Evolutionary conservation across 2,329 filamentous ascomycete genomes (phyloP).

Genomic region (Blastomyces gilchristii): DNA sequence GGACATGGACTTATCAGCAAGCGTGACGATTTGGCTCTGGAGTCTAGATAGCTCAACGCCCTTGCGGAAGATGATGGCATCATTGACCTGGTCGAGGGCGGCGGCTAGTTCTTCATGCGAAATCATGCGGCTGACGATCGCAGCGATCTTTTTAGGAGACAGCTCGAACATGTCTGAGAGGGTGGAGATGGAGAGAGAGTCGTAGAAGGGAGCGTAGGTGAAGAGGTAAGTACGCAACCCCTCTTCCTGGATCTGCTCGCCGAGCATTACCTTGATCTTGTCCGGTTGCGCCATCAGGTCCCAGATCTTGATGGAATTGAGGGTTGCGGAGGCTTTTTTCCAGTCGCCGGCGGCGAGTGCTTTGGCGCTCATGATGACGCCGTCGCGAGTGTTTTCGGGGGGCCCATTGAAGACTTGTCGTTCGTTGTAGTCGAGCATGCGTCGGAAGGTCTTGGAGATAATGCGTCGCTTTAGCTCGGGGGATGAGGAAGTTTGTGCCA

Average conservation of each 20-base stretch:
- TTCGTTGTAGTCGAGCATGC: slow-evolving; percentile 99
- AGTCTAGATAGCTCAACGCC: slow-evolving; percentile 94
- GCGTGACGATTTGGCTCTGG: slow-evolving; percentile 84
- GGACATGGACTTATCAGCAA: slow-evolving; percentile 90
- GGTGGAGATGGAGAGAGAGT: slow-evolving; percentile 79
- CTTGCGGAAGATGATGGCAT: slow-evolving; percentile 98
- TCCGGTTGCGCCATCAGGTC: slow-evolving; percentile 88
- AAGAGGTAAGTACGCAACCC: slow-evolving; percentile 96
- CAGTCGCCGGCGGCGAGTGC: slow-evolving; percentile 93
- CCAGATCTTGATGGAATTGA: slow-evolving; percentile 99
- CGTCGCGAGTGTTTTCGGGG: slow-evolving; percentile 96
- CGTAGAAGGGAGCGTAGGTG: slow-evolving; percentile 98
- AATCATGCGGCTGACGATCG: slow-evolving; percentile 98
- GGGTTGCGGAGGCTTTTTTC: slow-evolving; percentile 90
- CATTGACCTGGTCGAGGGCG: slow-evolving; percentile 93
- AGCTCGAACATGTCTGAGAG: slow-evolving; percentile 94
- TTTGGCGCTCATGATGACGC: slow-evolving; percentile 98
- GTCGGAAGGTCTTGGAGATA: slow-evolving; percentile 98
- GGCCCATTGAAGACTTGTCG: slow-evolving; percentile 97
- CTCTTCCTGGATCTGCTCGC: slow-evolving; percentile 97
- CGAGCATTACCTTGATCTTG: slow-evolving; percentile 93
- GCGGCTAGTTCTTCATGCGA: slow-evolving; percentile 96
- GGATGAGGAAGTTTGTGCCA: slow-evolving; percentile 92
- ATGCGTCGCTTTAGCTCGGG: slow-evolving; percentile 95
- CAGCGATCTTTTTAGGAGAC: slow-evolving; percentile 77